Conservation (phyloP, 1,139 yeast genomes). For the Geotrichum reessii region DNA sequence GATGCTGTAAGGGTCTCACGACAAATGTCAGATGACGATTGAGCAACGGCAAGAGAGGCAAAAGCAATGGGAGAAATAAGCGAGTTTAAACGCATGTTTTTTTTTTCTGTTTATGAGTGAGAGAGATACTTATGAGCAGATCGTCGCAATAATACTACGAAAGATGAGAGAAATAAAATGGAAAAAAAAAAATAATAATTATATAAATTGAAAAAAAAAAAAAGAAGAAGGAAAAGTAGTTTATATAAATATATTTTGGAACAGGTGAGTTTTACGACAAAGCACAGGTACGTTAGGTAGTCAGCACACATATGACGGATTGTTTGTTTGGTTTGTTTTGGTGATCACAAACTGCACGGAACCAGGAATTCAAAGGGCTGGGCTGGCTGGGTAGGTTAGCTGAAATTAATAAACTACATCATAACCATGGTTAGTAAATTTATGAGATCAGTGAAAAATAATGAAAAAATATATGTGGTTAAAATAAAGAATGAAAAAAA, state of each 20-base stretch:
- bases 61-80: conserved; percentile 2
- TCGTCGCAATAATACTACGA: neutral
- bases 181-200: neutral
- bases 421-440: neutral
- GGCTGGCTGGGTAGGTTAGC: neutral
- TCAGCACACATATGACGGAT: neutral
- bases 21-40: conserved; percentile 21
- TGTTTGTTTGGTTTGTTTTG: neutral
- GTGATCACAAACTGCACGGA: neutral
- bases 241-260: neutral
- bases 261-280: neutral
- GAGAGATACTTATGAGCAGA: neutral
- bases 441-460: no score
- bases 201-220: neutral
- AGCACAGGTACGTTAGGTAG: neutral
- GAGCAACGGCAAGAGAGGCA: neutral
- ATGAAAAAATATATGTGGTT: no score
- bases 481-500: no score
- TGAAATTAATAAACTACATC: neutral
- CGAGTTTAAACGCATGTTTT: conserved; percentile 1
- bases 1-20: conserved; percentile 38
- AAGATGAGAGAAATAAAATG: neutral
- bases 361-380: neutral
- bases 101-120: no score
- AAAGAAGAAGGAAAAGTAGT: neutral